Percentiles rank a stretch among this genome's conserved stretches.
phyloP scores from a whole-genome alignment of 345 rosid genomes.

The Gossypium thurberi region DNA sequence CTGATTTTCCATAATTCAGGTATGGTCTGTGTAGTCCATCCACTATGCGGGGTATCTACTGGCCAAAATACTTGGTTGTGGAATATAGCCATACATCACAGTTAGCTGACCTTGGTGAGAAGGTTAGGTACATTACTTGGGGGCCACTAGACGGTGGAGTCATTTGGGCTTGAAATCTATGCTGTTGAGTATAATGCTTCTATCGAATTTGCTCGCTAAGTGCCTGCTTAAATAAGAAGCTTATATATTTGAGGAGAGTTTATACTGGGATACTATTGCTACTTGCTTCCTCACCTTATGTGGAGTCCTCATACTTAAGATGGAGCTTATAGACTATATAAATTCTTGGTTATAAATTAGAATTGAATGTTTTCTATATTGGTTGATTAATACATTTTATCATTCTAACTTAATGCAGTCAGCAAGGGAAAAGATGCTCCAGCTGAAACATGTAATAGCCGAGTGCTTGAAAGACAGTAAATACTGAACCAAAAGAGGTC shows the following conservation, averaged over 20 bases:
- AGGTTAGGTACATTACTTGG: not conserved
- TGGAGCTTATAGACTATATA: not conserved
- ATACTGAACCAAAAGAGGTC: constrained; percentile 24
- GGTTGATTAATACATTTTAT: not conserved
- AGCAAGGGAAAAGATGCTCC: constrained; percentile 62
- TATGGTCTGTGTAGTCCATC: not conserved
- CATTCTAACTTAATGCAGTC: constrained; percentile 36
- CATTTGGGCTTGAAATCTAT: not conserved
- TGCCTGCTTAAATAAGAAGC: not conserved
- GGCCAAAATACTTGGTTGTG: constrained; percentile 9
- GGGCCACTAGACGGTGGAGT: not conserved
- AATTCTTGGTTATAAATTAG: not conserved
- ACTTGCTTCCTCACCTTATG: no score
- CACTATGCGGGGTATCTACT: not conserved
- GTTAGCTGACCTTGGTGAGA: not conserved
- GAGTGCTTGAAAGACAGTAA: constrained; percentile 46
- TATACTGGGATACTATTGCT: not conserved
- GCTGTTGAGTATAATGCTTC: not conserved
- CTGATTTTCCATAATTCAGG: not conserved
- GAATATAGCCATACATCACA: not conserved
- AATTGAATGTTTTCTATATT: not conserved
- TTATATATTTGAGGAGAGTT: not conserved
- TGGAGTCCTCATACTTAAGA: not conserved
- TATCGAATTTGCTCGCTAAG: not conserved
- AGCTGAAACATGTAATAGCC: constrained; percentile 46